Base-by-base conservation (phyloP, 1,284 basidiomycete species). In the Tremellales sp. region DNA sequence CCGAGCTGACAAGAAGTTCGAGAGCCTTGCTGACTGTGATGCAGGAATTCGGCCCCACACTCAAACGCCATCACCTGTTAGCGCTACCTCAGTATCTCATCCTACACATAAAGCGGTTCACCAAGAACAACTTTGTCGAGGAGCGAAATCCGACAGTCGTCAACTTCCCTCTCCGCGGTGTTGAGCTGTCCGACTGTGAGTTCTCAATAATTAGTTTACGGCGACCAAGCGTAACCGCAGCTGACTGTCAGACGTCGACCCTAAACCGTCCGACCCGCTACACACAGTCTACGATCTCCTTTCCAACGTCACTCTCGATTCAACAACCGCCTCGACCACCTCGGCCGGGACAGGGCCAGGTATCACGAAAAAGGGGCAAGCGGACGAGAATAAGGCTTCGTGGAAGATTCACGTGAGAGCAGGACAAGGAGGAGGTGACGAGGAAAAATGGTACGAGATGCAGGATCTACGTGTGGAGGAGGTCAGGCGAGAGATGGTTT, bases 81-180 rank as follows among this genome's bases (percentile, higher is more conserved):
- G 80, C 81, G 21, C 78, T 98, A 49, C 96, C 96, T 19, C 89
- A 81, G 37, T 97, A 93, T 69, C 84, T 99, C 60, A 88, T 98
- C 61, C 78, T 97, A 22, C 90, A 97, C 71, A 94, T 88, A 78
- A 97, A 94, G 68, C 84, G 96, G 26, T 99, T 98, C 75, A 96
- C 90, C n/a, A 96, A 90, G 72, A 99, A 98, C 73, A 82, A 82
- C 46, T 97, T 99, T 65, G 90, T 97, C 1, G 94, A 97, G 73
- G 94, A 98, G 74, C 94, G 97, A 73, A 98, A 99, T 67, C 93
- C 93, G 2, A 99, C 96, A 1, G 93, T 98, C 53, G 89, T 99
- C 61, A 97, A 96, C 67, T 98, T 97, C 67, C 92, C 92, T 11
- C 80, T 97, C 40, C 82, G 89, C 50, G 92, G 92, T 0, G 80